A percentile compares a stretch with the other conserved stretches of the same genome.
Evolutionary conservation across 2,329 filamentous ascomycete genomes (phyloP).

Genomic region (Nigrospora osmanthi): DNA sequence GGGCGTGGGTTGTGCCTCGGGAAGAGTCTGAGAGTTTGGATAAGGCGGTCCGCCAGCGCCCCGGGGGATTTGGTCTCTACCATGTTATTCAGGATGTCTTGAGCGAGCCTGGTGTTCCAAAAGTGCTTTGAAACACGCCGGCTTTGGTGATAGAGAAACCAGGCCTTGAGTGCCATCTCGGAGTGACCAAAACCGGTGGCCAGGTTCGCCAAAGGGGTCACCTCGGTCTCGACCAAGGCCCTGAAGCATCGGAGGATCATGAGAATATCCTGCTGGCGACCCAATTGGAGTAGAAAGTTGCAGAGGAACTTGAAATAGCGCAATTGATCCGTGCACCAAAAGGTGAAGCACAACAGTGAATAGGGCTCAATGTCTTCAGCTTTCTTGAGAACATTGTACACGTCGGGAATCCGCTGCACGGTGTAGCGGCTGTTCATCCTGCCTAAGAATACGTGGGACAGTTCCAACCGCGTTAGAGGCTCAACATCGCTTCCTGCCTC

Average conservation of each 20-base stretch:
- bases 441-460: conserved; percentile 16
- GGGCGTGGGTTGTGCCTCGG: background rate
- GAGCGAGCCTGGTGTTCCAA: conserved; percentile 14
- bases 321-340: conserved; percentile 14
- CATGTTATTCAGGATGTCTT: conserved; percentile 10
- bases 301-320: conserved; percentile 9
- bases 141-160: conserved; percentile 7
- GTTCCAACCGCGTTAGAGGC: conserved; percentile 10
- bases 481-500: conserved; percentile 8
- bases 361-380: conserved; percentile 5
- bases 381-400: conserved; percentile 3
- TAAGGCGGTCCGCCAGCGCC: conserved; percentile 7
- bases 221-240: conserved; percentile 6
- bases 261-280: conserved; percentile 14
- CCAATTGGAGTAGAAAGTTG: conserved; percentile 12
- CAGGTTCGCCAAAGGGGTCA: conserved; percentile 9
- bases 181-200: conserved; percentile 13
- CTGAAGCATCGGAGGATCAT: conserved; percentile 9
- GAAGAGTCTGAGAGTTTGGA: conserved; percentile 8
- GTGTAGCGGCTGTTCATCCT: conserved; percentile 8
- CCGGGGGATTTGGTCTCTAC: conserved; percentile 3
- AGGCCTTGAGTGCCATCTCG: conserved; percentile 14
- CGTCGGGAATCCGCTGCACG: background rate
- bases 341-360: conserved; percentile 2
- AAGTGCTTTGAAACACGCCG: conserved; percentile 5